Percentiles rank a stretch among this genome's conserved stretches.
These are phyloP conservation scores for Podospora comata DNA, from an alignment of 495 filamentous ascomycete species.

Conservation along the genomic window DNA sequence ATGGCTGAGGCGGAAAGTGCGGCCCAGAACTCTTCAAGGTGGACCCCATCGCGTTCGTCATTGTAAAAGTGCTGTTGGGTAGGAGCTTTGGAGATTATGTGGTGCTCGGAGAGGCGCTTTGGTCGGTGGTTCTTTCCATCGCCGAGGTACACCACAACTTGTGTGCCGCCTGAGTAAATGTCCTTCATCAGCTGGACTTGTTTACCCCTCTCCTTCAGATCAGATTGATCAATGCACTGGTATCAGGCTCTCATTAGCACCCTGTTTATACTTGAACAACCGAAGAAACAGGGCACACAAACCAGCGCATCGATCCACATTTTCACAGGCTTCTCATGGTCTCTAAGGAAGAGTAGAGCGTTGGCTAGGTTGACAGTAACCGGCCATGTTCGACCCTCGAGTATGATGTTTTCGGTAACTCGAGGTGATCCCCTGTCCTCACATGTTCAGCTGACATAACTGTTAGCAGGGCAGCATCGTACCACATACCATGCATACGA, in stretches of 20 bases:
- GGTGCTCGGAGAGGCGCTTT: not conserved
- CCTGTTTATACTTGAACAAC: not conserved
- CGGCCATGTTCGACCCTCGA: constrained; percentile 6
- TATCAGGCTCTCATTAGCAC: not conserved
- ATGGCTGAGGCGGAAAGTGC: not conserved
- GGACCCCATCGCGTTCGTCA: not conserved
- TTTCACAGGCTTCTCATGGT: not conserved
- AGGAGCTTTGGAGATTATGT: not conserved
- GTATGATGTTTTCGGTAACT: not conserved
- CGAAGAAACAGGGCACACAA: not conserved
- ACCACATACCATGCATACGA: constrained; percentile 11
- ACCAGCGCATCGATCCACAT: constrained; percentile 16
- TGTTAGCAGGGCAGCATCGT: not conserved
- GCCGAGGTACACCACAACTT: constrained; percentile 13
- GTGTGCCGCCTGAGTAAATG: not conserved
- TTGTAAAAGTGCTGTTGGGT: not conserved
- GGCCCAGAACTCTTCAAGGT: not conserved
- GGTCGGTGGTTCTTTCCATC: constrained; percentile 11
- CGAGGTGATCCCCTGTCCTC: not conserved
- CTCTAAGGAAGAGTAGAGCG: constrained; percentile 4
- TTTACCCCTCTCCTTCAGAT: constrained; percentile 2
- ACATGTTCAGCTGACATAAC: not conserved
- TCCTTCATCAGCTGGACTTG: constrained; percentile 13
- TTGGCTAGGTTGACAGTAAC: constrained; percentile 13
- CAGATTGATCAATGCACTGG: constrained; percentile 13